Base-by-base conservation (phyloP, 2,329 filamentous ascomycete species). In the Tolypocladium sp. region DNA sequence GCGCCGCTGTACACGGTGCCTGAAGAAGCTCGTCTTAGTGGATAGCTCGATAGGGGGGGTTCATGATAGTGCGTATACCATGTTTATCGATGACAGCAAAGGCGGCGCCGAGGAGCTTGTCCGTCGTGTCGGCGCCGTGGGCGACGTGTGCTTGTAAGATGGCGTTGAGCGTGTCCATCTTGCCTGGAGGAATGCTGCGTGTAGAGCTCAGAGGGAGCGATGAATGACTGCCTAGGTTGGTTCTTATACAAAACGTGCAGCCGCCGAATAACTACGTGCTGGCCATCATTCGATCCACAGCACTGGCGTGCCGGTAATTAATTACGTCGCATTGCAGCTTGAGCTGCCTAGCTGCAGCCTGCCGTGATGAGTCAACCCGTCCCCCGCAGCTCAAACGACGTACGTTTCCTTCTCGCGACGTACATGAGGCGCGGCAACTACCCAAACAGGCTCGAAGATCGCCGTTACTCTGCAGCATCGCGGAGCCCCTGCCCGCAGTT, bases 21-120 rank as follows among this genome's bases (percentile, higher is more conserved):
- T 76, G 40, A 6, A 13, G 6, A 7, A 12, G 25, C 30, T 12
- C 25, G 33, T 25, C 17, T 17, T 13, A 33, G 38, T 6, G n/a
- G 4, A 35, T 13, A 10, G 22, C 17, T 44, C 13, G 35, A 15
- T 1, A 35, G 37, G 13, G 25, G 10, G n/a, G n/a, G n/a, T n/a
- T 27, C 6, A 22, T 17, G 44, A 17, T 2, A 17, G 8, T 41
- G 38, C 57, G 7, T 37, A 30, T 30, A 70, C 74, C 71, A 57
- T 74, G 57, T 57, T 67, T 65, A 60, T 71, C 63, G 5, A 70
- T 66, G 8, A 74, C 70, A 10, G 71, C 61, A 56, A 75, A 75
- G 3, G 74, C 68, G 1, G 71, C 73, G 33, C 74, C 74, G 4
- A 74, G 69, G 20, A 75, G 60, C 63, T 71, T 74, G 44, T 70